Conservation (phyloP, 495 filamentous ascomycete species). For the Cenococcum geophilum region DNA sequence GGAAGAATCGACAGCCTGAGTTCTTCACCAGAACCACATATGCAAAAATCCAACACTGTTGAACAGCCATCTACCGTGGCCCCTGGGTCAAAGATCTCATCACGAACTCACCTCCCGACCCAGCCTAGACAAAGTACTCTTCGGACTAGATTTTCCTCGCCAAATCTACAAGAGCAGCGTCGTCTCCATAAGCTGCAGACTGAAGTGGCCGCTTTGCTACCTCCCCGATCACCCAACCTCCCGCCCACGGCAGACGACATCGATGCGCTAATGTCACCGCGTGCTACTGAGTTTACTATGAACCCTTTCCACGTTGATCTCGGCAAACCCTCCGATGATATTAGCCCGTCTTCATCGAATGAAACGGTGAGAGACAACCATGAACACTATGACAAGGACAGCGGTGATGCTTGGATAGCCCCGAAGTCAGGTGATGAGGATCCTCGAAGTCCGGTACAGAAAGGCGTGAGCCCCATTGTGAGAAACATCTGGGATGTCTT, state of each 20-base stretch:
- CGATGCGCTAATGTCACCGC: slow-evolving; percentile 39
- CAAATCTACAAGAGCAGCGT: slow-evolving; percentile 34
- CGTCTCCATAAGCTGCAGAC: slow-evolving; percentile 37
- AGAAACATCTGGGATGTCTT: slow-evolving; percentile 52
- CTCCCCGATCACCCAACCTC: slow-evolving; percentile 19
- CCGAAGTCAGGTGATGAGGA: slow-evolving; percentile 46
- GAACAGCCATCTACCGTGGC: not conserved
- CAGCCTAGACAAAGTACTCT: slow-evolving; percentile 20
- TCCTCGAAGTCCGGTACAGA: slow-evolving; percentile 58
- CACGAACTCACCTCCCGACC: slow-evolving; percentile 15
- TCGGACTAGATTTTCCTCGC: slow-evolving; percentile 36
- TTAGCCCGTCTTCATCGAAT: slow-evolving; percentile 23
- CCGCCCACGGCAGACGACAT: slow-evolving; percentile 22
- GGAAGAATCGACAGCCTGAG: slow-evolving; percentile 13
- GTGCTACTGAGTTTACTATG: slow-evolving; percentile 40
- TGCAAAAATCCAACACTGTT: not conserved
- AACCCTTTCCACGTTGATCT: slow-evolving; percentile 40
- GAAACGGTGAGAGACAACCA: slow-evolving; percentile 29
- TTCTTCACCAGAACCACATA: slow-evolving; percentile 3
- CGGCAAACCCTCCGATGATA: slow-evolving; percentile 5
- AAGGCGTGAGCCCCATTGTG: slow-evolving; percentile 60
- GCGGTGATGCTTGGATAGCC: slow-evolving; percentile 11
- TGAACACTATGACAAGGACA: slow-evolving; percentile 15
- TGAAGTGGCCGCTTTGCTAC: slow-evolving; percentile 33
- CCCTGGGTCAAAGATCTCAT: not conserved